phyloP scores from a whole-genome alignment of 2,329 filamentous ascomycete species.

The Cladophialophora yegresii region DNA sequence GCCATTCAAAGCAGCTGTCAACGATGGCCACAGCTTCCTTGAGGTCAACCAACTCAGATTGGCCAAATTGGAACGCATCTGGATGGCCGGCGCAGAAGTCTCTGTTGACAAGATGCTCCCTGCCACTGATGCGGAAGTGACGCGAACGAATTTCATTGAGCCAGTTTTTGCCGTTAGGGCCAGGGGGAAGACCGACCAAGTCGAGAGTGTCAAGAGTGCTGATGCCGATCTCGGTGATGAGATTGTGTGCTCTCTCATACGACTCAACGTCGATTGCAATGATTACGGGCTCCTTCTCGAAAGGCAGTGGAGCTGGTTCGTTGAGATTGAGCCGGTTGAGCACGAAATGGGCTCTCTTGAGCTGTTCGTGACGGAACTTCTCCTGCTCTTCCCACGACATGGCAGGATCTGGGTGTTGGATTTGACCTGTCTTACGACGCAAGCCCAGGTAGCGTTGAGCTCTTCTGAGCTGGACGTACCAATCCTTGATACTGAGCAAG shows the following conservation, averaged over 20 bases:
- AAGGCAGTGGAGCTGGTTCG: conserved; percentile 50
- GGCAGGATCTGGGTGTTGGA: conserved; percentile 24
- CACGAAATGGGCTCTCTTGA: conserved; percentile 35
- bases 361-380: conserved; percentile 35
- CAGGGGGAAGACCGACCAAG: conserved; percentile 60
- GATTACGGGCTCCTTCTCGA: conserved; percentile 65
- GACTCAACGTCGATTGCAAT: conserved; percentile 81
- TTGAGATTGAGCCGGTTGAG: conserved; percentile 48
- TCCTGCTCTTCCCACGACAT: conserved; percentile 37
- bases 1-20: conserved; percentile 59
- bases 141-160: conserved; percentile 64
- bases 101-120: conserved; percentile 65
- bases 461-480: conserved; percentile 61
- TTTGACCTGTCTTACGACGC: conserved; percentile 44
- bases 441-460: conserved; percentile 72
- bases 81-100: conserved; percentile 73
- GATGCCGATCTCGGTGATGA: conserved; percentile 84
- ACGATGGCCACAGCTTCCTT: conserved; percentile 51
- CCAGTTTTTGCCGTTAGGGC: conserved; percentile 66
- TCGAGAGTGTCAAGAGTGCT: conserved; percentile 73
- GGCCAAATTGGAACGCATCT: conserved; percentile 71
- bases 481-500: conserved; percentile 55
- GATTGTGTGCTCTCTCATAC: conserved; percentile 65
- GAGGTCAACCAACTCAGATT: conserved; percentile 57
- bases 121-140: conserved; percentile 76